Evolutionary conservation across 495 filamentous ascomycete genomes (phyloP), one percentile per base, ranked within the genome.

Genomic region (Aspergillus sclerotiicarbonarius): DNA sequence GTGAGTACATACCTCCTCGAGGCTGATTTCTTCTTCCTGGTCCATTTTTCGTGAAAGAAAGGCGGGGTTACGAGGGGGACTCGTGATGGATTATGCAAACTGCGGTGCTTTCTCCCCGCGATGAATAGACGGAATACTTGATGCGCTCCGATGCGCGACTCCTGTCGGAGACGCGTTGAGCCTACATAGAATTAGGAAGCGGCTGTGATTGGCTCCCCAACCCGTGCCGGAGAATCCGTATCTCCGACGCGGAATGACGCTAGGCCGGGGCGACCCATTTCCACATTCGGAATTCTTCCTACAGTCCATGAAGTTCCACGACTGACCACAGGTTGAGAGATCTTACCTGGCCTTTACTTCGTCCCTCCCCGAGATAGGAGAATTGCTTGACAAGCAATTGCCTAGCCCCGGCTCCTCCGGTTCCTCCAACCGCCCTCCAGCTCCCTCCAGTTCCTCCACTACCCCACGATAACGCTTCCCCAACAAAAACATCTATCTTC

Each of bases 1-100:
- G 9, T 16, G 31, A 6, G 47, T 16, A 51, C 59, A 32, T 66
- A 77, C 76, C 65, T 77, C 74, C 59, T 77, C 71, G 21, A 79
- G 58, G 13, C 71, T 65, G 32, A 65, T 62, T 54, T 78, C 68
- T 53, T 79, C 73, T 10, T 59, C 66, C 32, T 67, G 65, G n/a
- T 69, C 73, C 72, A 76, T 76, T 45, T 30, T 62, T 8, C 45
- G n/a, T 19, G 6, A 47, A 4, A 47, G 44, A 6, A 20, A 45
- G 3, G 6, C 4, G 16, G 6, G 6, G 6, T 6, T 7, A 15
- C 12, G n/a, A 44, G 39, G 13, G 20, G 12, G 20, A 21, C 19
- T 5, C 6, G 25, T 3, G 5, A 16, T 25, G 45, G 8, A 8
- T 16, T 18, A 9, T 16, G 13, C 16, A 20, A 47, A 21, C 18